These are phyloP conservation scores for Umbilicus rupestris DNA, from an alignment of 164 flowering plant species.

Conservation along the genomic window DNA sequence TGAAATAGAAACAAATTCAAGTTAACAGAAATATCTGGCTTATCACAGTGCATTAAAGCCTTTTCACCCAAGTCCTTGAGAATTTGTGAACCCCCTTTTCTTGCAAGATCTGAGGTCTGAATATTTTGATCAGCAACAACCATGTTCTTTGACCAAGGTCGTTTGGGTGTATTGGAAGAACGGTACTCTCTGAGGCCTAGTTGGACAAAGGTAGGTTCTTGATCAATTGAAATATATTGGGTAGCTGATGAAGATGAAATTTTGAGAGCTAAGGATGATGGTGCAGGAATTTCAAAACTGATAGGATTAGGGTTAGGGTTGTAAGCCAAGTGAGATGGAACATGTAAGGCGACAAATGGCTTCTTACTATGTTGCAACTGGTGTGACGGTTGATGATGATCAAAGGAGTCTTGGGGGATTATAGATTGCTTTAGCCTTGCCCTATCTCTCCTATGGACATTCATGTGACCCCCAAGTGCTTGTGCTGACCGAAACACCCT, in stretches of 20 bases:
- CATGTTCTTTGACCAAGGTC: neutral
- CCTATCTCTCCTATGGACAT: slow-evolving; percentile 81
- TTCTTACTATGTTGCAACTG: slow-evolving; percentile 15
- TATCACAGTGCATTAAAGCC: slow-evolving; percentile 14
- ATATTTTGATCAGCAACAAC: neutral
- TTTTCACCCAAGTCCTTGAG: slow-evolving; percentile 13
- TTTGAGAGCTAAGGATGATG: slow-evolving; percentile 13
- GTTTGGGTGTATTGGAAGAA: neutral
- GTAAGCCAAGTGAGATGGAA: slow-evolving; percentile 29
- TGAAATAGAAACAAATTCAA: slow-evolving; percentile 25
- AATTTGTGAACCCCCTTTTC: slow-evolving; percentile 14
- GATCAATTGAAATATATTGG: slow-evolving; percentile 9
- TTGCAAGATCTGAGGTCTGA: slow-evolving; percentile 19
- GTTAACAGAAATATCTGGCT: slow-evolving; percentile 24
- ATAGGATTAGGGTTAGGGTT: slow-evolving; percentile 37
- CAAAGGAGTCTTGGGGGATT: slow-evolving; percentile 14
- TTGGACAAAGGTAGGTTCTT: neutral
- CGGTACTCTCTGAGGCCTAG: neutral
- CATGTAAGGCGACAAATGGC: slow-evolving; percentile 17
- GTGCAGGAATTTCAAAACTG: neutral
- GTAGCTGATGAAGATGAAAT: slow-evolving; percentile 26
- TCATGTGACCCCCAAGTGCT: slow-evolving; percentile 96
- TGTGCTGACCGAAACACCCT: slow-evolving; percentile 91
- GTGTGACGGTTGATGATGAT: slow-evolving; percentile 14
- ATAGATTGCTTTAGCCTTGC: slow-evolving; percentile 67